A percentile compares a stretch with the other conserved stretches of the same genome.
These are phyloP conservation scores for Melianthus villosus DNA, from an alignment of 441 rosid species.

Conservation along the genomic window DNA sequence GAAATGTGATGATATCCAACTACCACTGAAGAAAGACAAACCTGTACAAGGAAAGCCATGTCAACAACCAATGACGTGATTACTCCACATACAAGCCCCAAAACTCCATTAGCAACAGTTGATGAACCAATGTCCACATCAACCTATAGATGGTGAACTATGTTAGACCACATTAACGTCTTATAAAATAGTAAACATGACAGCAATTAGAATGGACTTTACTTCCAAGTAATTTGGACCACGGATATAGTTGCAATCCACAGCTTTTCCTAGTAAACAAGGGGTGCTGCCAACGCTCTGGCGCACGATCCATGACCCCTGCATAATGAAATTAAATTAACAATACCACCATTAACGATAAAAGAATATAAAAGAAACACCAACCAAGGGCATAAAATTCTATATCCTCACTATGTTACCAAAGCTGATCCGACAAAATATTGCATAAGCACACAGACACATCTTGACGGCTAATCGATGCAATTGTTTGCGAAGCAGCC, in stretches of 20 bases:
- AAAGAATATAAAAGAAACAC: not conserved
- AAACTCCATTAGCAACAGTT: constrained; percentile 93
- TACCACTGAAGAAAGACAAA: constrained; percentile 14
- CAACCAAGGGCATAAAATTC: too few species aligned
- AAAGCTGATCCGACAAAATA: too few species aligned
- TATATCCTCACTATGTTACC: too few species aligned
- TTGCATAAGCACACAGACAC: too few species aligned
- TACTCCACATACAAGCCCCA: constrained; percentile 88
- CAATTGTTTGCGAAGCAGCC: too few species aligned
- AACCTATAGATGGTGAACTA: constrained; percentile 31
- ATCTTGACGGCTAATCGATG: too few species aligned
- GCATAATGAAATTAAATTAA: constrained; percentile 13
- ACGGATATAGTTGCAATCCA: constrained; percentile 87
- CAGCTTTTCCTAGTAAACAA: constrained; percentile 88
- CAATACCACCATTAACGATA: not conserved
- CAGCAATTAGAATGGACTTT: constrained; percentile 9
- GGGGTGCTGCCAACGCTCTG: constrained; percentile 99
- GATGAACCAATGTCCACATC: constrained; percentile 98
- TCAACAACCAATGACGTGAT: constrained; percentile 87
- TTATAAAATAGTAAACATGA: not conserved
- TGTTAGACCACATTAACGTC: constrained; percentile 3
- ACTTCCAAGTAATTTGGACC: constrained; percentile 73
- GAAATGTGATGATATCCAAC: too few species aligned
- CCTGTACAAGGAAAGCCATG: constrained; percentile 99
- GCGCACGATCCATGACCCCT: constrained; percentile 99